Evolutionary conservation across 2,329 filamentous ascomycete genomes (phyloP), one percentile per base, ranked within the genome.

Genomic region (Boeremia exigua): DNA sequence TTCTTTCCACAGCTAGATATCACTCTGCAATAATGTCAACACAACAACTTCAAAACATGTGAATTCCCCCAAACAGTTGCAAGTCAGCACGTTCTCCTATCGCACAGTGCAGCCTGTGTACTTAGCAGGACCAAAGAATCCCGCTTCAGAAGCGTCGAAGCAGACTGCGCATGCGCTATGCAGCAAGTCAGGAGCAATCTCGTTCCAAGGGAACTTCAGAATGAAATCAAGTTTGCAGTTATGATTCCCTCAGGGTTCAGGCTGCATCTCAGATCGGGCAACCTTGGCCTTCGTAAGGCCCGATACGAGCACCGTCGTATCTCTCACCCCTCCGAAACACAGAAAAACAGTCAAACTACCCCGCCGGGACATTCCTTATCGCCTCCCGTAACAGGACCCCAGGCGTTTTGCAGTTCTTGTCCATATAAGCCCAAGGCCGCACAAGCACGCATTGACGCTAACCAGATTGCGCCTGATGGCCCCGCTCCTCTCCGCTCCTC

Each of bases 401-500:
- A 44, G 27, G 39, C 28, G 33, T 44, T 29, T 23, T 39, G 45
- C 29, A 49, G 29, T 23, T 38, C 28, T 45, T 45, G 12, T 33
- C 39, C 14, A 9, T 15, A 33, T 48, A 34, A 28, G 40, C 39
- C 34, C 33, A 45, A 45, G 39, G 23, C 39, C 28, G 32, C 44
- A 33, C 27, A 38, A 39, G 38, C 40, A 34, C 25, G 28, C 39
- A 47, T 56, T 30, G 29, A 39, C 42, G 37, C 53, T 51, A 48
- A 43, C 47, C 19, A 11, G 7, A 48, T 33, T 25, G 11, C 33
- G 44, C 48, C n/a, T 28, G 38, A 15, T 10, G 12, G 37, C 56
- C 56, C 62, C 60, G 61, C 63, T 58, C 64, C 62, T 63, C 64
- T 59, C 63, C 63, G 61, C 63, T 62, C 57, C 60, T 56, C 59